Evolutionary conservation across 345 rosid species (phyloP).

Genomic region (Eucalyptus regnans): DNA sequence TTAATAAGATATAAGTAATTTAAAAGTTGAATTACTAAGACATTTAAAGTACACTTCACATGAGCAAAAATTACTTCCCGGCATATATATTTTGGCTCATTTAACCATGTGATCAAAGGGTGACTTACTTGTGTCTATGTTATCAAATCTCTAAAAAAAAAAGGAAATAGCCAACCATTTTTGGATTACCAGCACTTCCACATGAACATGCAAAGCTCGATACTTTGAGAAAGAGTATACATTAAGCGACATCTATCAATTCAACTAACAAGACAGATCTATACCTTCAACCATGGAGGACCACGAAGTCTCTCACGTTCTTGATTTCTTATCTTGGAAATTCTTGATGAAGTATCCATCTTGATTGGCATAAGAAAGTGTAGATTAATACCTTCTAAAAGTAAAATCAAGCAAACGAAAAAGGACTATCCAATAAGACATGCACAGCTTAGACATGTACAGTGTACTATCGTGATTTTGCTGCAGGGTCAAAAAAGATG

Average conservation of each 20-base stretch:
- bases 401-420: background rate
- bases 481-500: background rate
- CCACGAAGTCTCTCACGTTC: constrained; percentile 95
- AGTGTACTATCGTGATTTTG: background rate
- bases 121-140: background rate
- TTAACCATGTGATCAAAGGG: background rate
- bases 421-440: background rate
- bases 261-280: background rate
- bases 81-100: background rate
- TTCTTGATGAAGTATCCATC: constrained; percentile 98
- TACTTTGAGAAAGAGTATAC: background rate
- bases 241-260: background rate
- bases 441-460: background rate
- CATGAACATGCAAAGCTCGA: background rate
- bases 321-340: constrained; percentile 78
- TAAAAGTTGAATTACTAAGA: background rate
- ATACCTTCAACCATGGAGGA: constrained; percentile 95
- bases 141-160: background rate
- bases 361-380: constrained; percentile 40
- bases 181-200: background rate
- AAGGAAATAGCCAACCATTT: background rate
- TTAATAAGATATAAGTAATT: background rate
- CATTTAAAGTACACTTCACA: background rate
- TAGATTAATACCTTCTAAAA: background rate
- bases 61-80: background rate